phyloP scores from a whole-genome alignment of 2,329 filamentous ascomycete genomes.

The Peltaster fructicola region DNA sequence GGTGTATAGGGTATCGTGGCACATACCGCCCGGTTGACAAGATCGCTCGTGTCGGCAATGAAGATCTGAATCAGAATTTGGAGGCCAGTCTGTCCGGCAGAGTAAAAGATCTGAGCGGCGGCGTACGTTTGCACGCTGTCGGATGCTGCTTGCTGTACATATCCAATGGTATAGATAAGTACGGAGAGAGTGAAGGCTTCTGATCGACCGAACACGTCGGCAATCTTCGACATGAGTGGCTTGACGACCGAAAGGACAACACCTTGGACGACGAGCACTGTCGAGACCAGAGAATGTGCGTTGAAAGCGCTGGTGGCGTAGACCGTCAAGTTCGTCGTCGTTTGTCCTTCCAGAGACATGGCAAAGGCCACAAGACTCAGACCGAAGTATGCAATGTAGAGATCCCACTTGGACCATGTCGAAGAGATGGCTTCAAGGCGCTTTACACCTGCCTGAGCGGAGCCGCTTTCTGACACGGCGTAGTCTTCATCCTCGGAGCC shows the following conservation, averaged over 20 bases:
- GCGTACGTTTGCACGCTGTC: slow-evolving; percentile 37
- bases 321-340: slow-evolving; percentile 40
- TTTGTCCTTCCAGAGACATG: slow-evolving; percentile 49
- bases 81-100: slow-evolving; percentile 41
- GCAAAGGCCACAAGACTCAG: slow-evolving; percentile 36
- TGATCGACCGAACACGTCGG: slow-evolving; percentile 44
- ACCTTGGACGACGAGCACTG: slow-evolving; percentile 44
- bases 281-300: slow-evolving; percentile 47
- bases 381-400: slow-evolving; percentile 31
- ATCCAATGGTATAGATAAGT: slow-evolving; percentile 37
- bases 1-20: slow-evolving; percentile 41
- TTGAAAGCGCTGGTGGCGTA: slow-evolving; percentile 50
- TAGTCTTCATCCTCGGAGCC: too few relatives aligned
- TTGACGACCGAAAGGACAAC: slow-evolving; percentile 46
- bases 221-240: slow-evolving; percentile 42
- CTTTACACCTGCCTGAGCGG: slow-evolving; percentile 30
- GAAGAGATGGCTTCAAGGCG: slow-evolving; percentile 31
- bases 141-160: slow-evolving; percentile 39
- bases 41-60: slow-evolving; percentile 43
- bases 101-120: slow-evolving; percentile 42
- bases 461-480: slow-evolving; percentile 12
- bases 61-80: slow-evolving; percentile 47
- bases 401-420: slow-evolving; percentile 29
- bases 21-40: slow-evolving; percentile 42
- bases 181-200: slow-evolving; percentile 40